Evolutionary conservation across 2,329 filamentous ascomycete species (phyloP).

Genomic region (Stemphylium vesicarium): DNA sequence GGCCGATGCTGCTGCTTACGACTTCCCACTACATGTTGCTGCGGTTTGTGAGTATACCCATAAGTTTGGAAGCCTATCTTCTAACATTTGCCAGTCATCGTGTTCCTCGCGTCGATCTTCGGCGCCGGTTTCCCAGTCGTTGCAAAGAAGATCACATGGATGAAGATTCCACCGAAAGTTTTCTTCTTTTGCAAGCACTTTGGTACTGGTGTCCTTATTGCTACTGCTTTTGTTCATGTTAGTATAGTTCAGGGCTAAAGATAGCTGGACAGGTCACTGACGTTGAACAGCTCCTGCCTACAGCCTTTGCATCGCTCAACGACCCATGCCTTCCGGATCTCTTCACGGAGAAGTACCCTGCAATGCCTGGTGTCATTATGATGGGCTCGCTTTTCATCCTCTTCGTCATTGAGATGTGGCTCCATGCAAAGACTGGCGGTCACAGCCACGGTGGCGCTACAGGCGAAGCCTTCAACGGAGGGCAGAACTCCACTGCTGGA

Average conservation of each 20-base stretch:
- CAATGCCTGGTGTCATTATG: constrained; percentile 70
- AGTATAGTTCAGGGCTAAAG: constrained; percentile 10
- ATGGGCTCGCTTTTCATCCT: constrained; percentile 67
- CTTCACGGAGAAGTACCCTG: constrained; percentile 65
- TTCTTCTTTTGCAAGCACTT: constrained; percentile 69
- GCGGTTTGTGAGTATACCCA: constrained; percentile 45
- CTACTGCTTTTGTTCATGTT: constrained; percentile 80
- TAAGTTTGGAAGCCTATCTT: background rate
- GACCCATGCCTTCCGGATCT: constrained; percentile 63
- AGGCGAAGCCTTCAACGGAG: constrained; percentile 48
- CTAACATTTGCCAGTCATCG: constrained; percentile 43
- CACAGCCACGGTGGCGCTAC: constrained; percentile 65
- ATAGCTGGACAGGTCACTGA: background rate
- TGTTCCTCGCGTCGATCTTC: constrained; percentile 46
- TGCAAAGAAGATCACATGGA: constrained; percentile 61
- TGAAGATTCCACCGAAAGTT: constrained; percentile 63
- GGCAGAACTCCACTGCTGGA: constrained; percentile 21
- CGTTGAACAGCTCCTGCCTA: constrained; percentile 58
- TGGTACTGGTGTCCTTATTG: constrained; percentile 81
- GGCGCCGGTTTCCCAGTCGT: constrained; percentile 49
- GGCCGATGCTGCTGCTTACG: constrained; percentile 36
- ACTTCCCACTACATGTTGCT: constrained; percentile 48
- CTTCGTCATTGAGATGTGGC: constrained; percentile 68
- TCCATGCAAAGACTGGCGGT: constrained; percentile 65
- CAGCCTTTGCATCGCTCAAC: constrained; percentile 60